phyloP scores from a whole-genome alignment of 2,329 filamentous ascomycete genomes.

The Exserohilum turcica region DNA sequence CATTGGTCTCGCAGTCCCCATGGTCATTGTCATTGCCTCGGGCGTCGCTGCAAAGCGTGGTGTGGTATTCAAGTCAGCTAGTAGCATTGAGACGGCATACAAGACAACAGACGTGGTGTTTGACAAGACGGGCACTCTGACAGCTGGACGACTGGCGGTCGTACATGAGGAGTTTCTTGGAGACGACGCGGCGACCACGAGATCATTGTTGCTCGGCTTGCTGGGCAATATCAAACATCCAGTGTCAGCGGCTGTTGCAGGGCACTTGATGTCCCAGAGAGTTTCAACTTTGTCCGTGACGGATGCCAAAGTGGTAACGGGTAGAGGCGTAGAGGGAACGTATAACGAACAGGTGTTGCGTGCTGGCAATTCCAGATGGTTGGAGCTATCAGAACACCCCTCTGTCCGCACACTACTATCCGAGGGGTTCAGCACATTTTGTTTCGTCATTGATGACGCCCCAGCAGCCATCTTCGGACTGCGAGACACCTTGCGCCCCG shows the following conservation, averaged over 20 bases:
- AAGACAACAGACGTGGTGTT: constrained; percentile 71
- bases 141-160: constrained; percentile 58
- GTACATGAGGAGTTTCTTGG: constrained; percentile 33
- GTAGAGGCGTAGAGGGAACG: constrained; percentile 52
- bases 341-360: constrained; percentile 39
- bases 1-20: constrained; percentile 75
- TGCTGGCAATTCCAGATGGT: constrained; percentile 57
- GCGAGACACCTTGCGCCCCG: constrained; percentile 55
- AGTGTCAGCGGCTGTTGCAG: constrained; percentile 56
- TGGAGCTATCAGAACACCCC: constrained; percentile 50
- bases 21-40: constrained; percentile 76
- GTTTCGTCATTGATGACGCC: constrained; percentile 56
- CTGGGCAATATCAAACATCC: constrained; percentile 56
- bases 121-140: constrained; percentile 81
- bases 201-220: constrained; percentile 46
- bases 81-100: constrained; percentile 65
- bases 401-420: constrained; percentile 46
- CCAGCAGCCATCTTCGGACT: constrained; percentile 59
- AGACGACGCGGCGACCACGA: not conserved
- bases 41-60: constrained; percentile 68
- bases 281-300: constrained; percentile 9
- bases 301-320: constrained; percentile 46
- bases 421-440: constrained; percentile 51
- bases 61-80: constrained; percentile 71
- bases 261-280: constrained; percentile 45